Percentiles rank a stretch among this genome's conserved stretches.
Conservation (phyloP, 169 alveolate genomes). For the Miamiensis avidus region DNA sequence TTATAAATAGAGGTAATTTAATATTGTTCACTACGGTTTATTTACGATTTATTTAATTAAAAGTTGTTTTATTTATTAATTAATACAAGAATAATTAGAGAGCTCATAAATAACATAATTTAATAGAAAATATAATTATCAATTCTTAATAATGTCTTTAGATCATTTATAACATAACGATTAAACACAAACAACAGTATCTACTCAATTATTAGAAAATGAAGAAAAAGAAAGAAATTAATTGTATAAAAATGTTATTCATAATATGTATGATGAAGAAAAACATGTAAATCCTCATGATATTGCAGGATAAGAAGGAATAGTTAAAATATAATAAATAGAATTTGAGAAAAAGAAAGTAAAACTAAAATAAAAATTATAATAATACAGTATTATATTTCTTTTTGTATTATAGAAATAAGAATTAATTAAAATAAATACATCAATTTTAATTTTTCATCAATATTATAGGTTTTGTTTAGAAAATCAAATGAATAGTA, state of each 20-base stretch:
- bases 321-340: slow-evolving; percentile 54
- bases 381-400: too few species aligned
- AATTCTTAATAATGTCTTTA: not conserved
- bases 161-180: slow-evolving; percentile 20
- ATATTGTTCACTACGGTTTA: too few species aligned
- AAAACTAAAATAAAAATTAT: not conserved
- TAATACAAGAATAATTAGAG: too few species aligned
- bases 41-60: too few species aligned
- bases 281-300: slow-evolving; percentile 59
- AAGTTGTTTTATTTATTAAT: too few species aligned
- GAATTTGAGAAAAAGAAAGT: slow-evolving; percentile 71
- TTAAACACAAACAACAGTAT: slow-evolving; percentile 10
- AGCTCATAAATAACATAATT: too few species aligned
- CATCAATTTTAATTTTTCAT: too few species aligned
- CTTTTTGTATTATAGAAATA: too few species aligned
- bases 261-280: slow-evolving; percentile 45
- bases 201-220: slow-evolving; percentile 19
- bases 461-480: slow-evolving; percentile 51
- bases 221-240: slow-evolving; percentile 17
- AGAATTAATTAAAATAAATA: slow-evolving; percentile 24
- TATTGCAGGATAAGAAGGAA: slow-evolving; percentile 69
- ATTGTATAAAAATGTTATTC: slow-evolving; percentile 19
- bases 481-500: slow-evolving; percentile 73
- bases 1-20: too few species aligned
- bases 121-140: too few species aligned